These are phyloP conservation scores for Peronospora farinosa DNA, from an alignment of 352 stramenopile species.

Conservation along the genomic window DNA sequence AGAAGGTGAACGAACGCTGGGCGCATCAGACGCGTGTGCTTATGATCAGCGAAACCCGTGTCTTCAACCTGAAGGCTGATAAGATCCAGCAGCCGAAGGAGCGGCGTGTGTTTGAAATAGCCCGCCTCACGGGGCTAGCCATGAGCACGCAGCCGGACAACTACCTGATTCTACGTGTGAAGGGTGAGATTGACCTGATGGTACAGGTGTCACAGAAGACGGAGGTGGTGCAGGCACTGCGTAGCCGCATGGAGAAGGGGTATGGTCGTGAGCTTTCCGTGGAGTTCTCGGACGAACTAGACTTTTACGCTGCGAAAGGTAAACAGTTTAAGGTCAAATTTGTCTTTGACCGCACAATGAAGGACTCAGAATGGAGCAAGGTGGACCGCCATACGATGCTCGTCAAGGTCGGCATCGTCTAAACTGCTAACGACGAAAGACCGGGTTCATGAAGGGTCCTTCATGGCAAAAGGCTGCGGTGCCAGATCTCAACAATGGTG, in stretches of 20 bases:
- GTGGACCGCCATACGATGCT: constrained; percentile 67
- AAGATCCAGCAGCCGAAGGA: constrained; percentile 82
- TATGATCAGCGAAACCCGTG: constrained; percentile 61
- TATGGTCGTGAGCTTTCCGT: constrained; percentile 55
- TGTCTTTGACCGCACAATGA: constrained; percentile 52
- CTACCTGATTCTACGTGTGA: constrained; percentile 72
- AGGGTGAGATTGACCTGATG: constrained; percentile 70
- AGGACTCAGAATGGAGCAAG: constrained; percentile 57
- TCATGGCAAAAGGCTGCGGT: neutral
- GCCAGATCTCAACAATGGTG: neutral
- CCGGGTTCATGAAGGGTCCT: neutral
- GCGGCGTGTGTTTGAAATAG: constrained; percentile 61
- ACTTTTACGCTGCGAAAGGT: constrained; percentile 67
- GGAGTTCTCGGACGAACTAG: constrained; percentile 58
- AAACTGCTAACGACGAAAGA: constrained; percentile 7
- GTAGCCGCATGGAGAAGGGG: constrained; percentile 52
- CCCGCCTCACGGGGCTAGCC: constrained; percentile 47
- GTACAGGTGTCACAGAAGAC: constrained; percentile 72
- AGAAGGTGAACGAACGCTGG: constrained; percentile 83
- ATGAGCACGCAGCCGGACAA: constrained; percentile 80
- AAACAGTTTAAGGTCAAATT: constrained; percentile 68
- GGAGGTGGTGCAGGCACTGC: constrained; percentile 68
- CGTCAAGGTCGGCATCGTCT: constrained; percentile 66
- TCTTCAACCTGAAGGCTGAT: constrained; percentile 84
- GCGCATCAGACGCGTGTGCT: constrained; percentile 71